Evolutionary conservation across 2,329 filamentous ascomycete species (phyloP).

Genomic region (Fusarium neocosmosporiellum): DNA sequence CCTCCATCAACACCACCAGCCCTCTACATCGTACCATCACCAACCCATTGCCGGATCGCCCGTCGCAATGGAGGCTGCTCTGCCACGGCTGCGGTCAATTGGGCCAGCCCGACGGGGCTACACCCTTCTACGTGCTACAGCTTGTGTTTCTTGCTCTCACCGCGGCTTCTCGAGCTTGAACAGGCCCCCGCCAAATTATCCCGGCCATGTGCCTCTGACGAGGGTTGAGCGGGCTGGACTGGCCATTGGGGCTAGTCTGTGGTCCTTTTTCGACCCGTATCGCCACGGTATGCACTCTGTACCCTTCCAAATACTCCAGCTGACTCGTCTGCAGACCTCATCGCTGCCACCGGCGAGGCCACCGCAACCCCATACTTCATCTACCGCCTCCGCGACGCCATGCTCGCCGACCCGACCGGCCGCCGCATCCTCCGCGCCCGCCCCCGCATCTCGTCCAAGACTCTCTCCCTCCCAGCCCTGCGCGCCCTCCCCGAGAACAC

Average conservation of each 20-base stretch:
- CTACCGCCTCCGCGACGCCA: slow-evolving; percentile 87
- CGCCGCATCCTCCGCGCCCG: slow-evolving; percentile 91
- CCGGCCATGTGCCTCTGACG: slow-evolving; percentile 91
- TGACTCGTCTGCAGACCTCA: slow-evolving; percentile 73
- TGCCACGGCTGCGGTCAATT: slow-evolving; percentile 37
- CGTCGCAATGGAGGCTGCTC: slow-evolving; percentile 40
- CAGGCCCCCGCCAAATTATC: slow-evolving; percentile 87
- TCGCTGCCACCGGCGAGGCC: slow-evolving; percentile 92
- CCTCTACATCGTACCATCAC: slow-evolving; percentile 25
- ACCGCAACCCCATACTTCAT: slow-evolving; percentile 97
- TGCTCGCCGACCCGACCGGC: slow-evolving; percentile 86
- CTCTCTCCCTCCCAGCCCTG: slow-evolving; percentile 73
- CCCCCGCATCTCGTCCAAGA: slow-evolving; percentile 86
- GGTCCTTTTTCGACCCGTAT: slow-evolving; percentile 78
- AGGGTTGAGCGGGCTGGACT: slow-evolving; percentile 79
- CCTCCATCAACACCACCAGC: slow-evolving; percentile 5
- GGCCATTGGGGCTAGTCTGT: slow-evolving; percentile 71
- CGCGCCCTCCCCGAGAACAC: slow-evolving; percentile 77
- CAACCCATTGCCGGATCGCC: slow-evolving; percentile 6
- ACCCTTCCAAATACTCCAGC: neutral
- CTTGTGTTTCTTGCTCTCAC: slow-evolving; percentile 34
- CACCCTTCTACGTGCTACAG: slow-evolving; percentile 28
- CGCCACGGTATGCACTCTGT: slow-evolving; percentile 70
- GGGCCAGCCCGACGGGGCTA: slow-evolving; percentile 18
- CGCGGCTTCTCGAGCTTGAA: slow-evolving; percentile 81